phyloP scores from a whole-genome alignment of 495 filamentous ascomycete genomes.

The Aspergillus nidulans region DNA sequence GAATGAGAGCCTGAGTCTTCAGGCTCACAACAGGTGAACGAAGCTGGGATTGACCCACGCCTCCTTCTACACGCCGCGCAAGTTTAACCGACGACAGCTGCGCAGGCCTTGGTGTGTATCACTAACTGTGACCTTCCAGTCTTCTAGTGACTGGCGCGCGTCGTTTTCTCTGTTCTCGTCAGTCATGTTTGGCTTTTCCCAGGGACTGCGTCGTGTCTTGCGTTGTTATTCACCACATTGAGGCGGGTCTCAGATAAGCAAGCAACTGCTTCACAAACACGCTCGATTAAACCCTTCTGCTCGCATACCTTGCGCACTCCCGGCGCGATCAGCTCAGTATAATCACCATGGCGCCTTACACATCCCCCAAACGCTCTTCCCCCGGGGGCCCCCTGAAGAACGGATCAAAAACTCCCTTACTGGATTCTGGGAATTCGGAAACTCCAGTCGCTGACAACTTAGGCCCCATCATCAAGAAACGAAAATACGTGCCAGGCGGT shows the following conservation, averaged over 20 bases:
- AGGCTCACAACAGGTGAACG: constrained; percentile 1
- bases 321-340: not conserved
- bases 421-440: constrained; percentile 30
- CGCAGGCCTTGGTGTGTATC: not conserved
- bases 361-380: constrained; percentile 24
- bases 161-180: not conserved
- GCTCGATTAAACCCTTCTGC: not conserved
- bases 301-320: not conserved
- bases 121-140: not conserved
- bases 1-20: not conserved
- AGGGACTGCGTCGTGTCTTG: not conserved
- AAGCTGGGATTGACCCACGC: not conserved
- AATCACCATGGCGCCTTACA: constrained; percentile 31
- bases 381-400: constrained; percentile 32
- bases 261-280: not conserved
- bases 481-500: constrained; percentile 70
- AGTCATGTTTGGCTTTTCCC: constrained; percentile 15
- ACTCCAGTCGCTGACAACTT: constrained; percentile 27
- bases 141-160: not conserved
- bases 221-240: constrained; percentile 6
- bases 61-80: constrained; percentile 6
- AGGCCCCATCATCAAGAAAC: constrained; percentile 48
- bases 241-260: constrained; percentile 2
- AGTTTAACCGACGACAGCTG: not conserved
- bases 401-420: constrained; percentile 30